These are phyloP conservation scores for Diutina mesorugosa DNA, from an alignment of 1,139 yeast species.

Conservation along the genomic window DNA sequence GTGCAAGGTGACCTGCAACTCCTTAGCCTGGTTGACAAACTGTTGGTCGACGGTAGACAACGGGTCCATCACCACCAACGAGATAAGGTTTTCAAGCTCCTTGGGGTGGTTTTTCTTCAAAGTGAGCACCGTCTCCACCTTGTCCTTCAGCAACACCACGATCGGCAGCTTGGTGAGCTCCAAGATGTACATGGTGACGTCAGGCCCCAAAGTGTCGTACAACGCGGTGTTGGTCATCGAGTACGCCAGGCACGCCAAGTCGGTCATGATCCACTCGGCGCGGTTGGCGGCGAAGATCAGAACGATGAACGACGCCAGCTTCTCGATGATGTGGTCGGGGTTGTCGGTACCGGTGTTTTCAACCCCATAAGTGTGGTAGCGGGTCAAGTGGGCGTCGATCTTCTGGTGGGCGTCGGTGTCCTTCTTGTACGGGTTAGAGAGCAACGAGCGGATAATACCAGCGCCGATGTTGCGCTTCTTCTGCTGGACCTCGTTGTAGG, in stretches of 20 bases:
- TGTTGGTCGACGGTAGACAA: conserved; percentile 3
- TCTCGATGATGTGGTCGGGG: neutral
- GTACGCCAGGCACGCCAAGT: conserved; percentile 22
- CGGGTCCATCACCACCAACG: conserved; percentile 2
- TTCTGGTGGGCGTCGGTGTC: neutral
- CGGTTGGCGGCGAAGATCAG: conserved; percentile 24
- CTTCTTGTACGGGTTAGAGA: neutral
- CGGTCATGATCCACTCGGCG: conserved; percentile 26
- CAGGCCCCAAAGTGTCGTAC: conserved; percentile 27
- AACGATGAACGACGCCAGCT: conserved; percentile 16
- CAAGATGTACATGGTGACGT: conserved; percentile 21
- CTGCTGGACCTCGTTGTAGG: neutral
- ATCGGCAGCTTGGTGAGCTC: conserved; percentile 23
- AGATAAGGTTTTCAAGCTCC: neutral
- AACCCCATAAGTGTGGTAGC: neutral
- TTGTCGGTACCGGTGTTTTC: neutral
- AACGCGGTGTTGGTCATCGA: conserved; percentile 26
- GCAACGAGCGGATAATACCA: neutral
- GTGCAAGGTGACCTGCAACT: neutral
- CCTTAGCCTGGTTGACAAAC: neutral
- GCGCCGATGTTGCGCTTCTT: neutral
- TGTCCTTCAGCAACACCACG: conserved; percentile 19
- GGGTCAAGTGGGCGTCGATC: neutral
- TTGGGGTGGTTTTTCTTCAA: conserved; percentile 13
- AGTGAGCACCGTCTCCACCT: conserved; percentile 14